Evolutionary conservation across 2,329 filamentous ascomycete genomes (phyloP), one percentile per base, ranked within the genome.

Genomic region (Paecilomyces formosus): DNA sequence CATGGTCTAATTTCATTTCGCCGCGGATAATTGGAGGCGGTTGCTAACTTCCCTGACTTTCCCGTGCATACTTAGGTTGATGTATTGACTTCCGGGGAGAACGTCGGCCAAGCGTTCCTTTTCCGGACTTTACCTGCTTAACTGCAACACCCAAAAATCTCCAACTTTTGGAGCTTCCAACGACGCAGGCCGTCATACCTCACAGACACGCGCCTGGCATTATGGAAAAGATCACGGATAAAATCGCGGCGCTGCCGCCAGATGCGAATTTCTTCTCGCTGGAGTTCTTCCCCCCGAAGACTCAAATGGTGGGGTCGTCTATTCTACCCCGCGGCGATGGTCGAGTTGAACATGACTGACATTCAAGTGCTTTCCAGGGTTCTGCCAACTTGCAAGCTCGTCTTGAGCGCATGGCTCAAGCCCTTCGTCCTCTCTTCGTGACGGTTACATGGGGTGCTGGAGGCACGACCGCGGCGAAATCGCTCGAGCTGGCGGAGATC

Each of bases 261-360:
- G 85, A 90, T 75, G 84, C 85, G 64, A 86, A 84, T 72, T 97
- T 94, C 81, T 96, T 96, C 78, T 97, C 94, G 54, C 88, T 97
- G 76, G 94, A 99, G 79, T 99, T 99, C 85, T 99, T 99, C 79
- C 94, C 94, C 65, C 94, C 94, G 63, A 99, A 97, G 81, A 99
- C 94, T 53, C 83, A 88, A 61, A 96, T 96, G 87, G 83, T 85
- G 70, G 67, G 76, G 68, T 69, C 58, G 11, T 64, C 21, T 15
- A 31, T 52, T 49, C 22, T 51, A 64, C 67, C 64, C 64, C 68
- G 68, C 71, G 66, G 55, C 57, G 54, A 49, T 31, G 31, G 18
- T 51, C 7, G 56, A 49, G 61, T 26, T 52, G 55, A 54, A 35
- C 51, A 60, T 58, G 56, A 60, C 66, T 76, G 66, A 73, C 55